Conservation (phyloP, 805 yeast species). For the Dipodascus geniculatus region DNA sequence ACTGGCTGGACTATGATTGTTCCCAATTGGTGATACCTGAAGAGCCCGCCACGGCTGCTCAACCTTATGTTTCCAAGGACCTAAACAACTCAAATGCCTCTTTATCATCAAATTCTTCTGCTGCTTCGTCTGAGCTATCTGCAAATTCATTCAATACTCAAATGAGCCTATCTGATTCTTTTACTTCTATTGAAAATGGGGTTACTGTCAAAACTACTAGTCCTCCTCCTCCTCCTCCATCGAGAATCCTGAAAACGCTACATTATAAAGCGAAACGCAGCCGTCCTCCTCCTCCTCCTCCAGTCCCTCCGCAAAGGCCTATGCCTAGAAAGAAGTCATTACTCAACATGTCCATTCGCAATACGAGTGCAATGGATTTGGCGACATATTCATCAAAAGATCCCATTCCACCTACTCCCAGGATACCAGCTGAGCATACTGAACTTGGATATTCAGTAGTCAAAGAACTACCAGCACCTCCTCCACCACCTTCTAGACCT, state of each 20-base stretch:
- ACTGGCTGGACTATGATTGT: background rate
- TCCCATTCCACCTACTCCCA: background rate
- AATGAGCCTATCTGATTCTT: background rate
- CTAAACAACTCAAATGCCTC: background rate
- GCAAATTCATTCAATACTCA: background rate
- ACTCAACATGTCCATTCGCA: background rate
- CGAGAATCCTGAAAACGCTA: background rate
- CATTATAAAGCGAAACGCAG: background rate
- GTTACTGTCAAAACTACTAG: background rate
- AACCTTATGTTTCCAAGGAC: background rate
- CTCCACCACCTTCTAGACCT: constrained; percentile 1
- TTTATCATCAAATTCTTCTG: background rate
- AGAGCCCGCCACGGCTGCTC: too few species aligned
- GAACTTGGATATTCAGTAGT: background rate
- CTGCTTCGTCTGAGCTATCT: background rate
- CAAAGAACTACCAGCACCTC: background rate
- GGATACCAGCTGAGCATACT: background rate
- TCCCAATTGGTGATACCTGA: background rate
- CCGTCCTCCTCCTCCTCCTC: background rate
- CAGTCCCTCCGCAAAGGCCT: background rate
- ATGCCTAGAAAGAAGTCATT: background rate
- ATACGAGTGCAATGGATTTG: background rate
- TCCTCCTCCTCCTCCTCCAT: constrained; percentile 1
- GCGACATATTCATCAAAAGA: background rate
- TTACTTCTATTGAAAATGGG: background rate